Base-by-base conservation (phyloP, 352 stramenopile genomes). In the Pythium phragmitis region DNA sequence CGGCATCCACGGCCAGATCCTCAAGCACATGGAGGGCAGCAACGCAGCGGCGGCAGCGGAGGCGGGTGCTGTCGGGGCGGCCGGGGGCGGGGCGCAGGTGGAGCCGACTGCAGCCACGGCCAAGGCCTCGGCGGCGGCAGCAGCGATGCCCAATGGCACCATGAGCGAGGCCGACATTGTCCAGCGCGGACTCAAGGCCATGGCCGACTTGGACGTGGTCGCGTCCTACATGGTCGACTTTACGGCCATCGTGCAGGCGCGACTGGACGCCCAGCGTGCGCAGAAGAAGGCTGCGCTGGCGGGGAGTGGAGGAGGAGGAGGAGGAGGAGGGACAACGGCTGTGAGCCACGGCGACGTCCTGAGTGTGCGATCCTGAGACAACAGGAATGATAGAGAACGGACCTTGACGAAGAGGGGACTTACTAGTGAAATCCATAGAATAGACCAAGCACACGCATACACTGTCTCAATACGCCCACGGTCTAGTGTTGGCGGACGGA, bases 151-250 rank as follows among this genome's bases (percentile, higher is more conserved):
- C 1, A 68, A 67, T 11, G 80, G 65, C 23, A 90, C 71, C 37
- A 85, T 89, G 46, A 89, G 79, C 1, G 87, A 97, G 23, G 70
- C 77, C 1, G 89, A 97, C 30, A 79, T 98, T 19, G 80, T 96
- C 42, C 79, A 91, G 49, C 89, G 96, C 46, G 89, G 88, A 8
- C 72, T 86, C 37, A 87, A 90, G n/a, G 86, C 93, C 45, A 89
- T 96, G 70, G 70, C 82, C 7, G 83, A 97, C 54, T 76, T 98
- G 11, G 92, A 98, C 51, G 87, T 98, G 13, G 94, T 98, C 23
- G 91, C 88, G 1, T 85, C 89, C 12, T 98, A 98, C 69, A 97
- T 98, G 87, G 78, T 85, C 23, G 93, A 98, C 70, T 98, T 98
- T 57, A 91, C 82, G 0, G 82, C 79, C 2, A 93, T 94, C 47